A percentile compares a stretch with the other conserved stretches of the same genome.
Evolutionary conservation across 208 protist species (phyloP).

Genomic region (Acanthamoeba triangularis): DNA sequence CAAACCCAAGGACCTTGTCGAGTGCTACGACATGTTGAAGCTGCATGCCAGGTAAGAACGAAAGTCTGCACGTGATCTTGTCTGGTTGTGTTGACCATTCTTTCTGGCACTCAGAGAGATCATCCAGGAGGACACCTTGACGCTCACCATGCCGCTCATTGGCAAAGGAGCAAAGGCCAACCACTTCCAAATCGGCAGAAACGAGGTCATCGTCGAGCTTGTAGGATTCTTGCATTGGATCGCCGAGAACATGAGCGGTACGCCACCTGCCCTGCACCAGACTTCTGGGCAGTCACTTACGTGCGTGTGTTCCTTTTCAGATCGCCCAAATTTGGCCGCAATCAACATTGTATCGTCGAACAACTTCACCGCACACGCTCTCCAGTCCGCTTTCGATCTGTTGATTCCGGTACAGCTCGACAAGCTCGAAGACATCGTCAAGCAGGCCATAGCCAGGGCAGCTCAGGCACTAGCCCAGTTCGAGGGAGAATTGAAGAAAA

Average conservation of each 20-base stretch:
- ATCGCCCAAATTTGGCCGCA: background rate
- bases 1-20: slow-evolving; percentile 41
- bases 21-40: slow-evolving; percentile 44
- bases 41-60: background rate
- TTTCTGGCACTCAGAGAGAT: background rate
- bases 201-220: slow-evolving; percentile 36
- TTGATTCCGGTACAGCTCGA: slow-evolving; percentile 21
- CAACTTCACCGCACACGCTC: background rate
- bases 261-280: background rate
- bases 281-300: background rate
- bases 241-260: slow-evolving; percentile 40
- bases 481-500: background rate
- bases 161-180: slow-evolving; percentile 38
- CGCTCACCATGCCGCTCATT: slow-evolving; percentile 16
- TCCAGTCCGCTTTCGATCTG: background rate
- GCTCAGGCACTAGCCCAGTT: slow-evolving; percentile 4
- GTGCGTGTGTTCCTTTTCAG: background rate
- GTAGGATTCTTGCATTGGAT: slow-evolving; percentile 46
- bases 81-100: background rate
- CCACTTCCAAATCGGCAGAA: slow-evolving; percentile 16
- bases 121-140: background rate
- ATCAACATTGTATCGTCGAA: slow-evolving; percentile 45
- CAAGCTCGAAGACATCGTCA: background rate
- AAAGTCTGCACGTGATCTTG: background rate
- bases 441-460: background rate